These are phyloP conservation scores for Trifolium pratense DNA, from an alignment of 306 rosid species.

Conservation along the genomic window DNA sequence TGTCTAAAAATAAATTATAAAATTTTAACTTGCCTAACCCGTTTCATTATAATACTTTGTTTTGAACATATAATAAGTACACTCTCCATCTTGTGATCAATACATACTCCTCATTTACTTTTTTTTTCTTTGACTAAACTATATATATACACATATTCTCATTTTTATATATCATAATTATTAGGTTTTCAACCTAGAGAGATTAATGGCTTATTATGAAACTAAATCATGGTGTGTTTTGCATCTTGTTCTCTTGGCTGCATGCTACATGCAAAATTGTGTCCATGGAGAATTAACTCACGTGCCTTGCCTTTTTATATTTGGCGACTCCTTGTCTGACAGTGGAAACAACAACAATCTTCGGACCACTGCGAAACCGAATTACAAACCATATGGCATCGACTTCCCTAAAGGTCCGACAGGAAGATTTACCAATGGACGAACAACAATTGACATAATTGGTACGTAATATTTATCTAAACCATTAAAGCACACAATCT, in stretches of 20 bases:
- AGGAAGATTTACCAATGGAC: constrained; percentile 63
- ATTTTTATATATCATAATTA: not conserved
- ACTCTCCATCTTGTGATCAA: not conserved
- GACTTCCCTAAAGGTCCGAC: constrained; percentile 54
- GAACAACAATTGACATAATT: constrained; percentile 7
- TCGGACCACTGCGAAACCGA: constrained; percentile 25
- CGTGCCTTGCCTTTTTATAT: constrained; percentile 55
- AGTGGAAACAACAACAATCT: constrained; percentile 64
- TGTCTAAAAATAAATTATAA: too few relatives aligned
- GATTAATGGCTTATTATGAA: not conserved
- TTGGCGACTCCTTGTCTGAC: constrained; percentile 64
- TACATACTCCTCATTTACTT: not conserved
- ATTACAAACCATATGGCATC: constrained; percentile 64
- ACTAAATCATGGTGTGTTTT: constrained; percentile 1
- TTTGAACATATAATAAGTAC: not conserved
- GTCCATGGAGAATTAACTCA: constrained; percentile 4
- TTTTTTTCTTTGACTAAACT: not conserved
- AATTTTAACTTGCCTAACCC: not conserved
- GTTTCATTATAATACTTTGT: not conserved
- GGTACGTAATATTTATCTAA: constrained; percentile 2
- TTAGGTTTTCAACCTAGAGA: not conserved
- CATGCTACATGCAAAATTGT: not conserved
- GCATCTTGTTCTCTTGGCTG: constrained; percentile 25
- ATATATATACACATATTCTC: not conserved
- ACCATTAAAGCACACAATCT: not conserved